Evolutionary conservation across 2,329 filamentous ascomycete genomes (phyloP), one percentile per base, ranked within the genome.

Genomic region (Aspergillus sp.): DNA sequence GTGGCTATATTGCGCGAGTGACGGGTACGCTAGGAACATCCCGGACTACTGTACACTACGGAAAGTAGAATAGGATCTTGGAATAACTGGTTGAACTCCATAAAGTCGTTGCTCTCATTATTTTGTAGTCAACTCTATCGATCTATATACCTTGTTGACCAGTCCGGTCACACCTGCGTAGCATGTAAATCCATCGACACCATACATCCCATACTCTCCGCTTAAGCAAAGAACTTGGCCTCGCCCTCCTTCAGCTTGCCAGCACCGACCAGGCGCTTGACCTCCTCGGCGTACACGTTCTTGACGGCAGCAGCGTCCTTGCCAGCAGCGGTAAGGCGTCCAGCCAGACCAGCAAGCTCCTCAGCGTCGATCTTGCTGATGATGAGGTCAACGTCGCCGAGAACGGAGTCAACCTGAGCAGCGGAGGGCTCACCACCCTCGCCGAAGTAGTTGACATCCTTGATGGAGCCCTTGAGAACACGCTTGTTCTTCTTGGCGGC

Each of bases 401-500:
- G 84, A 1, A 95, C 91, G 32, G 84, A 81, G 73, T 98, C 93
- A 68, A 99, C 91, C 74, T 91, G 87, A 10, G 86, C 81, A 13
- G 91, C 83, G n/a, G 90, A 85, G 25, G 89, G 81, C 62, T 93
- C 90, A 57, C 88, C 90, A 48, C 85, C 81, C 19, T 82, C 82
- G 59, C 83, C 84, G 78, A 99, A 97, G 87, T 99, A 99, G 85
- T 97, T 97, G 72, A 91, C 93, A 69, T 99, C 95, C 85, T 99
- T 99, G 80, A 94, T 91, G 67, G 91, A 92, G 64, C 87, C 89
- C 79, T 96, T 92, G 70, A 99, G 88, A 51, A 98, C 90, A 84
- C 95, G 92, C 87, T 97, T 97, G 87, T 99, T 99, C 91, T 99
- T 99, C 90, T 99, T 99, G 72, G 95, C 90, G 13, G 95, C 95